These are phyloP conservation scores for Fusarium camptoceras DNA, from an alignment of 2,329 filamentous ascomycete species.

Conservation along the genomic window DNA sequence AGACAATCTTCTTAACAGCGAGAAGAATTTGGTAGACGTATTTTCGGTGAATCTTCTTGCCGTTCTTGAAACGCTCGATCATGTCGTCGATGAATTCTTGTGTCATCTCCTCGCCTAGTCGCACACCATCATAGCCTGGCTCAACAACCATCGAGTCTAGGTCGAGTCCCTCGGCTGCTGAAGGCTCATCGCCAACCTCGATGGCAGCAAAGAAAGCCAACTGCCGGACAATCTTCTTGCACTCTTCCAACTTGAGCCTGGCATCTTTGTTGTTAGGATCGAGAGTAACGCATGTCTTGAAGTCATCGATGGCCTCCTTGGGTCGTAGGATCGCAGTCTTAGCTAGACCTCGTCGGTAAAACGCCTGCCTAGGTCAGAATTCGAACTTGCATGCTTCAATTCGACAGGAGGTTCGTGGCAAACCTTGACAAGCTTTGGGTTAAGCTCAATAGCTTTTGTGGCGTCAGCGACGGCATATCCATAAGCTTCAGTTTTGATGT, in stretches of 20 bases:
- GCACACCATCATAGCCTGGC: constrained; percentile 84
- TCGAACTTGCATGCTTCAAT: constrained; percentile 7
- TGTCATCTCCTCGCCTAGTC: constrained; percentile 86
- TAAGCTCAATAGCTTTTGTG: constrained; percentile 89
- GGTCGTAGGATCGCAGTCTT: constrained; percentile 91
- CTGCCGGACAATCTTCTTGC: constrained; percentile 93
- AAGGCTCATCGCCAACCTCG: constrained; percentile 91
- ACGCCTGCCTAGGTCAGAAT: constrained; percentile 69
- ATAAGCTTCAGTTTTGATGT: constrained; percentile 96
- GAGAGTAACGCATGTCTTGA: constrained; percentile 88
- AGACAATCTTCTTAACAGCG: constrained; percentile 88
- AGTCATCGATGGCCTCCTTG: constrained; percentile 89
- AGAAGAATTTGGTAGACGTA: constrained; percentile 98
- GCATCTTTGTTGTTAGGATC: constrained; percentile 91
- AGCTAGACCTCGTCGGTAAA: constrained; percentile 92
- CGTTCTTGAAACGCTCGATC: constrained; percentile 94
- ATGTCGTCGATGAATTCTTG: constrained; percentile 98
- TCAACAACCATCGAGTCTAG: constrained; percentile 88
- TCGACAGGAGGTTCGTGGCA: constrained; percentile 31
- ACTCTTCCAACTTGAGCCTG: constrained; percentile 89
- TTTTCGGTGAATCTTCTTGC: constrained; percentile 95
- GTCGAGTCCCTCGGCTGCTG: constrained; percentile 90
- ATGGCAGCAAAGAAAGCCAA: constrained; percentile 95
- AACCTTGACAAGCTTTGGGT: constrained; percentile 90
- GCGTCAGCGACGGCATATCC: constrained; percentile 93